Conservation (phyloP, 2,329 filamentous ascomycete species). For the Rhytidhysteron rufulum region DNA sequence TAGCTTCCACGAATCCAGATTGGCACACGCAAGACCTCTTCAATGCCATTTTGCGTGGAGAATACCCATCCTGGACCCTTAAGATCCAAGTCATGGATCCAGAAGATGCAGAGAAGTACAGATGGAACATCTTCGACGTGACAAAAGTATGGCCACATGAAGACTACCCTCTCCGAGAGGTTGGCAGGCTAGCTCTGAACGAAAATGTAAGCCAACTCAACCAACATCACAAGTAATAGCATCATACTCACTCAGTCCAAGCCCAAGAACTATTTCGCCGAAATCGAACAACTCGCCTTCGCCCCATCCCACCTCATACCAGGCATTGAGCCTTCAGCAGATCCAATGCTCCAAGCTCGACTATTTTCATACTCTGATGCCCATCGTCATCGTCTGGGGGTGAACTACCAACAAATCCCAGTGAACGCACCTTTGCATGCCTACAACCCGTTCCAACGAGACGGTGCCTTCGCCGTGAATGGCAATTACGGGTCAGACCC, state of each 20-base stretch:
- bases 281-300: conserved; percentile 65
- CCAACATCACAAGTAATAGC: no score
- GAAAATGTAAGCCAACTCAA: no score
- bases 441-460: neutral
- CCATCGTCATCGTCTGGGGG: conserved; percentile 50
- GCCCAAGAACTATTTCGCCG: conserved; percentile 55
- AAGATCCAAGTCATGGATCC: conserved; percentile 76
- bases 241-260: no score
- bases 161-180: conserved; percentile 67
- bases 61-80: conserved; percentile 75
- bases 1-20: conserved; percentile 62
- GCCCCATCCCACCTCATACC: conserved; percentile 60
- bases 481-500: neutral
- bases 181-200: conserved; percentile 77
- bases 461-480: neutral
- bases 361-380: conserved; percentile 66
- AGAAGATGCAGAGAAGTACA: conserved; percentile 70
- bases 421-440: conserved; percentile 20
- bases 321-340: conserved; percentile 62
- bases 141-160: conserved; percentile 87
- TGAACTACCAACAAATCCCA: conserved; percentile 54
- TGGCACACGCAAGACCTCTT: conserved; percentile 76
- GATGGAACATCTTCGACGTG: conserved; percentile 80
- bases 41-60: conserved; percentile 68
- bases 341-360: conserved; percentile 62